phyloP scores from a whole-genome alignment of 2,329 filamentous ascomycete genomes.

The Parasarocladium wereldwijsianum region DNA sequence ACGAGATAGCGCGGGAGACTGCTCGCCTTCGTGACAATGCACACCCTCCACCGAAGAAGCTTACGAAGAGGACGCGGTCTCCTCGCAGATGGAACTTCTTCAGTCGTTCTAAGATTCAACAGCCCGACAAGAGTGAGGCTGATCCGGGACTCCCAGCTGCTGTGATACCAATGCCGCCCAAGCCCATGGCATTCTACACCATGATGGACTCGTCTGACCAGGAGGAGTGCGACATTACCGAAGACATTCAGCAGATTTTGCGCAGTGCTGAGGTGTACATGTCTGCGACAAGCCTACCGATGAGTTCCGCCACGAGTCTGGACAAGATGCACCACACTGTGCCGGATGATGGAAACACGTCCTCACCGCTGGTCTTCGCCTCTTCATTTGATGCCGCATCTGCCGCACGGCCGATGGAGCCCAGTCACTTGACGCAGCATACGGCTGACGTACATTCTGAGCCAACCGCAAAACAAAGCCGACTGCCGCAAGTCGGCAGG shows the following conservation, averaged over 20 bases:
- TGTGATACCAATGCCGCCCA: conserved; percentile 32
- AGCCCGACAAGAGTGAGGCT: conserved; percentile 22
- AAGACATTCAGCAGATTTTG: conserved; percentile 27
- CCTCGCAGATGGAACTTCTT: conserved; percentile 52
- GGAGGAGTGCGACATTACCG: conserved; percentile 27
- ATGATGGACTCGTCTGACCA: conserved; percentile 46
- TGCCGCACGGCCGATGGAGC: no score
- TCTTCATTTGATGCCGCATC: no score
- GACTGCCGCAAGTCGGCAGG: conserved; percentile 68
- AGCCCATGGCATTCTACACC: conserved; percentile 43
- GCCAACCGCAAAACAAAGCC: conserved; percentile 27
- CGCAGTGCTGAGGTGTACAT: conserved; percentile 29
- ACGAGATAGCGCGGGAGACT: conserved; percentile 23
- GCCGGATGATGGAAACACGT: no score
- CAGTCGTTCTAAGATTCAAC: conserved; percentile 35
- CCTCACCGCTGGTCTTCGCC: no score
- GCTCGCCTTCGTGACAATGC: conserved; percentile 15
- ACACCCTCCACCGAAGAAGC: conserved; percentile 31
- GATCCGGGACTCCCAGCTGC: conserved; percentile 27
- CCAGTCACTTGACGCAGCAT: no score
- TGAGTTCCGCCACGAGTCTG: conserved; percentile 1
- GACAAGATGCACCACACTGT: background rate
- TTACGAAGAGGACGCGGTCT: conserved; percentile 37
- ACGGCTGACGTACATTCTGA: no score
- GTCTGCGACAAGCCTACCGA: conserved; percentile 1